A percentile compares a stretch with the other conserved stretches of the same genome.
phyloP scores from a whole-genome alignment of 177 flowering plant species.

The Vitis hybrid region DNA sequence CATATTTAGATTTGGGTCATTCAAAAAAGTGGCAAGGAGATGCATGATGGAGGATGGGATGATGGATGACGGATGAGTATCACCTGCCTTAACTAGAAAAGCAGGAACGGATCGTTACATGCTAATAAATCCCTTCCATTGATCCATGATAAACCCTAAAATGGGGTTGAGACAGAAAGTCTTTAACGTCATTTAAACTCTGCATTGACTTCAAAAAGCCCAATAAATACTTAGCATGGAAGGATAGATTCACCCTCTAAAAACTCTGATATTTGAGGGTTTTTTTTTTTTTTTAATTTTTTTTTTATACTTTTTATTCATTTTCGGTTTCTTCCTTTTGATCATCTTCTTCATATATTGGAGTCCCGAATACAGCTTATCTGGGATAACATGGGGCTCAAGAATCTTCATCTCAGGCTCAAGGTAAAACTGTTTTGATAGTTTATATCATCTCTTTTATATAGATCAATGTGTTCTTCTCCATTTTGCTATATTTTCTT shows the following conservation, averaged over 20 bases:
- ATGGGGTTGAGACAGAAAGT: neutral
- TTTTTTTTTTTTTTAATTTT: too few relatives aligned
- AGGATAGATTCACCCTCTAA: too few relatives aligned
- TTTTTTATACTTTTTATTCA: neutral
- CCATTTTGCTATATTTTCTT: neutral
- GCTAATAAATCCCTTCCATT: constrained; percentile 20
- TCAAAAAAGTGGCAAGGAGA: too few relatives aligned
- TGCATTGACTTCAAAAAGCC: constrained; percentile 5
- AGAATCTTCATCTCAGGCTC: constrained; percentile 32
- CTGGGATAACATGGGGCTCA: constrained; percentile 29
- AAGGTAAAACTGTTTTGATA: constrained; percentile 24
- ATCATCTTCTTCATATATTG: neutral
- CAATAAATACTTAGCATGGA: too few relatives aligned
- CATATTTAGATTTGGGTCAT: too few relatives aligned
- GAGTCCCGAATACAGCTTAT: neutral
- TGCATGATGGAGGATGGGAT: too few relatives aligned
- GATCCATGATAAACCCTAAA: constrained; percentile 9
- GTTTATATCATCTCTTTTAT: too few relatives aligned
- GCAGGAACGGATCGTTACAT: constrained; percentile 6
- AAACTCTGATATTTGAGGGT: too few relatives aligned
- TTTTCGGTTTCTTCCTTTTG: neutral
- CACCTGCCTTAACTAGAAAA: neutral
- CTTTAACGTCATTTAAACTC: neutral
- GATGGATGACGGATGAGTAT: neutral
- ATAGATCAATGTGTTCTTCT: too few relatives aligned